Conservation (phyloP, 2,329 filamentous ascomycete genomes). For the Chaetomiaceae sp. region DNA sequence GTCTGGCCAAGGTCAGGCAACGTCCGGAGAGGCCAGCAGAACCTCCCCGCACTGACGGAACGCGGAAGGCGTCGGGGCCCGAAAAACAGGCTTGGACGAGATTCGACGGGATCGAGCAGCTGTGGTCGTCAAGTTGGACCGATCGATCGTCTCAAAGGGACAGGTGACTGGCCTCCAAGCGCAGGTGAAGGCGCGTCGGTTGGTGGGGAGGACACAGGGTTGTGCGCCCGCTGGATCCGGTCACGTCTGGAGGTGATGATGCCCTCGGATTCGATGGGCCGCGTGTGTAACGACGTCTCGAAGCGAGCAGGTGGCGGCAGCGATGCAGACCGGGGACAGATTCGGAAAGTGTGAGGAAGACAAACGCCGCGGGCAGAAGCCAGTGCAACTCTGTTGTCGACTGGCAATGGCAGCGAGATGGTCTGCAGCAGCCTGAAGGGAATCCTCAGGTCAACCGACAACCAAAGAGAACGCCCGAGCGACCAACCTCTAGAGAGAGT, state of each 20-base stretch:
- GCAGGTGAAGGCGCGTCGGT: background rate
- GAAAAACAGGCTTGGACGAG: background rate
- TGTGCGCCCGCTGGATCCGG: slow-evolving; percentile 7
- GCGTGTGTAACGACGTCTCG: slow-evolving; percentile 7
- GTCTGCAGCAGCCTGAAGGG: slow-evolving; percentile 9
- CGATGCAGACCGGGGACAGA: slow-evolving; percentile 1
- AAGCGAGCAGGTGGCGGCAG: background rate
- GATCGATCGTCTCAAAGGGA: background rate
- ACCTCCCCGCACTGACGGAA: slow-evolving; percentile 23
- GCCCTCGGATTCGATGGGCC: slow-evolving; percentile 12
- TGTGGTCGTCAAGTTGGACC: slow-evolving; percentile 4
- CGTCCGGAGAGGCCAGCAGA: slow-evolving; percentile 24
- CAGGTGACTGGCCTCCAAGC: background rate
- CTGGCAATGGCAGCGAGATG: slow-evolving; percentile 15
- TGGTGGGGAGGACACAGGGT: background rate
- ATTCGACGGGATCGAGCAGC: slow-evolving; percentile 7
- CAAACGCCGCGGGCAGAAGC: slow-evolving; percentile 7
- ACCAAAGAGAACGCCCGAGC: slow-evolving; percentile 17
- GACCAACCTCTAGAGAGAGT: slow-evolving; percentile 15
- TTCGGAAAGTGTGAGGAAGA: slow-evolving; percentile 14
- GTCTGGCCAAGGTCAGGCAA: slow-evolving; percentile 17
- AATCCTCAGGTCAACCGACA: slow-evolving; percentile 15
- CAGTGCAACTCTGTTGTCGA: slow-evolving; percentile 11
- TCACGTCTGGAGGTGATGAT: background rate
- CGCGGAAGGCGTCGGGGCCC: slow-evolving; percentile 7